Conservation (phyloP, 2,329 filamentous ascomycete species). For the Cladosporium sp. region DNA sequence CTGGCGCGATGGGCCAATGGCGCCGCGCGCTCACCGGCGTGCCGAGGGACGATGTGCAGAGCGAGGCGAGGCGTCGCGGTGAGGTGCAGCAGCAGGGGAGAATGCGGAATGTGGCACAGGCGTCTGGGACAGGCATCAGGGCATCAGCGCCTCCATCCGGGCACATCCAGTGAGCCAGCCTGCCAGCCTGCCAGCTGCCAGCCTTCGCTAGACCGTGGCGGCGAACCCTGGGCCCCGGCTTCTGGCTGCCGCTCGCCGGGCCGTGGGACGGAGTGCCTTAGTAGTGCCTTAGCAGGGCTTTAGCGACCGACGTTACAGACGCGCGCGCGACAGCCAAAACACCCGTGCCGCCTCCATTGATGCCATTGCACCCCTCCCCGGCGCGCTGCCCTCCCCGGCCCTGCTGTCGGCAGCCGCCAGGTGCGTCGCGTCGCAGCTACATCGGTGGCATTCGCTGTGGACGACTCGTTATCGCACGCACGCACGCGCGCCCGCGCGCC, state of each 20-base stretch:
- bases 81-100: background rate
- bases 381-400: background rate
- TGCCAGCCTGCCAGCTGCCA: too few species aligned
- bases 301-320: background rate
- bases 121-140: background rate
- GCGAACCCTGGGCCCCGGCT: background rate
- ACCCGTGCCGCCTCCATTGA: background rate
- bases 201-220: background rate
- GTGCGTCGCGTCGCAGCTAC: background rate
- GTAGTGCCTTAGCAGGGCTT: background rate
- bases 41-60: background rate
- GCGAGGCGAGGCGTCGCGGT: background rate
- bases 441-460: background rate
- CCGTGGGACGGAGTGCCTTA: background rate
- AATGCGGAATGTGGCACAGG: background rate
- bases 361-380: background rate
- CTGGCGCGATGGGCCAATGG: background rate
- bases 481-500: background rate
- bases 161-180: too few species aligned
- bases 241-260: constrained; percentile 5
- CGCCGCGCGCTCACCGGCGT: background rate
- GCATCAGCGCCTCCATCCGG: background rate
- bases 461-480: background rate
- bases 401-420: background rate
- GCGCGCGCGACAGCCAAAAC: background rate